These are phyloP conservation scores for Stagonosporopsis rhizophila DNA, from an alignment of 2,329 filamentous ascomycete species.

Conservation along the genomic window DNA sequence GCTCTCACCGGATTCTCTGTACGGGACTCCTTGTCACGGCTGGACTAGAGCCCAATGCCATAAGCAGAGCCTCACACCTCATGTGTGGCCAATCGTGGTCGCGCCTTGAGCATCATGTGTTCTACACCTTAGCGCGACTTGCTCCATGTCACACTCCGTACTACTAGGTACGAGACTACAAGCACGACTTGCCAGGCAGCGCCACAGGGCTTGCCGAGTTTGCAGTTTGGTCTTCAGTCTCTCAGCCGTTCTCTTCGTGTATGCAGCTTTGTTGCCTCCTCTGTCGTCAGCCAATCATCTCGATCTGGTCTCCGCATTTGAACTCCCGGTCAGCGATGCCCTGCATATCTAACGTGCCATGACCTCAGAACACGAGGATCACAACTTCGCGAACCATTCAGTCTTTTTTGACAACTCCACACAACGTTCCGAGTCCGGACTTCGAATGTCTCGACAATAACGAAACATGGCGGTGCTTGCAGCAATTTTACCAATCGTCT, in stretches of 20 bases:
- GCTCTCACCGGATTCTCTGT: constrained; percentile 12
- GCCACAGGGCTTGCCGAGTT: constrained; percentile 23
- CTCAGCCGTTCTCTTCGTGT: constrained; percentile 25
- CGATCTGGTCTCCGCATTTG: constrained; percentile 26
- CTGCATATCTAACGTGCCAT: constrained; percentile 34
- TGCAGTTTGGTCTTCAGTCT: constrained; percentile 22
- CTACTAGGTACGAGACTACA: constrained; percentile 9
- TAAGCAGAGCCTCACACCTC: constrained; percentile 18
- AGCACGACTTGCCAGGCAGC: constrained; percentile 10
- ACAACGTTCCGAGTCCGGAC: not conserved
- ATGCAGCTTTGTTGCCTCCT: constrained; percentile 21
- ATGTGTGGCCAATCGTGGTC: constrained; percentile 10
- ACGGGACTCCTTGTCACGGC: constrained; percentile 2
- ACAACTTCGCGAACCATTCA: constrained; percentile 21
- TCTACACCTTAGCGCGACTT: constrained; percentile 5
- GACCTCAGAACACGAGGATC: constrained; percentile 34
- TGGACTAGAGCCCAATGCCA: not conserved
- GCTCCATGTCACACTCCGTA: constrained; percentile 5
- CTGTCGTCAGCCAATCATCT: constrained; percentile 28
- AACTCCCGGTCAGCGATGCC: constrained; percentile 35
- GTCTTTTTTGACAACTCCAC: constrained; percentile 25
- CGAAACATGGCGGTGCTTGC: constrained; percentile 45
- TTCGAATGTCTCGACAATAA: constrained; percentile 8
- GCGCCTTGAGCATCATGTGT: constrained; percentile 8
- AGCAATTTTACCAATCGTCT: constrained; percentile 45